phyloP scores from a whole-genome alignment of 306 rosid genomes.

The Trichosanthes cucumerina region DNA sequence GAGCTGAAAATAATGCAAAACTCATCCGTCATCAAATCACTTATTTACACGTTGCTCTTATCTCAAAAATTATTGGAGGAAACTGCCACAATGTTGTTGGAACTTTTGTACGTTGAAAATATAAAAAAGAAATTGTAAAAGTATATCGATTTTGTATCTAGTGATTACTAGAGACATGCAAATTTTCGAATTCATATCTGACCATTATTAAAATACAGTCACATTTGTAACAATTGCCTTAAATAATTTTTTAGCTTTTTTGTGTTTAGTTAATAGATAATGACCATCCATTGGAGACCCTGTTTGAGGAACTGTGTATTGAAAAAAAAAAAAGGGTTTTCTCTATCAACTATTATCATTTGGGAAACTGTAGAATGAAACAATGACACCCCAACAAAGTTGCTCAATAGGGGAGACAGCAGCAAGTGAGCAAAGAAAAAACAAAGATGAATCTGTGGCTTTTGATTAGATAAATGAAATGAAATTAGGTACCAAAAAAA shows the following conservation, averaged over 20 bases:
- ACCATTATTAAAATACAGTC: no score
- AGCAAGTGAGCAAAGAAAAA: neutral
- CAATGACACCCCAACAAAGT: conserved; percentile 10
- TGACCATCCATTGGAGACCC: neutral
- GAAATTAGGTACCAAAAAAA: neutral
- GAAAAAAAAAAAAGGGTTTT: neutral
- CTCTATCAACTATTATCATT: neutral
- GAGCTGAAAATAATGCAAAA: neutral
- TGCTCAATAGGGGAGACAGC: conserved; percentile 6
- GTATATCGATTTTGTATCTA: no score
- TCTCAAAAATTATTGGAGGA: neutral
- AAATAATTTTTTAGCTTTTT: neutral
- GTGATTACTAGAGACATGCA: no score
- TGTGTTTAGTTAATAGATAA: neutral
- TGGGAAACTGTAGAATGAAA: neutral
- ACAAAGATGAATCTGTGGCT: conserved; percentile 5
- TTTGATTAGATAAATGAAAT: conserved; percentile 5
- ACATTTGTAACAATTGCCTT: no score
- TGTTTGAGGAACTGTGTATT: neutral
- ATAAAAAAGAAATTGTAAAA: no score
- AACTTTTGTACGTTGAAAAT: no score
- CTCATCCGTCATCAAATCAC: neutral
- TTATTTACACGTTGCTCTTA: neutral
- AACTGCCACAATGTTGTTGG: no score
- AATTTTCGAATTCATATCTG: no score